These are phyloP conservation scores for Mortierella sp. DNA, from an alignment of 371 early-diverging fungal species.

Conservation along the genomic window DNA sequence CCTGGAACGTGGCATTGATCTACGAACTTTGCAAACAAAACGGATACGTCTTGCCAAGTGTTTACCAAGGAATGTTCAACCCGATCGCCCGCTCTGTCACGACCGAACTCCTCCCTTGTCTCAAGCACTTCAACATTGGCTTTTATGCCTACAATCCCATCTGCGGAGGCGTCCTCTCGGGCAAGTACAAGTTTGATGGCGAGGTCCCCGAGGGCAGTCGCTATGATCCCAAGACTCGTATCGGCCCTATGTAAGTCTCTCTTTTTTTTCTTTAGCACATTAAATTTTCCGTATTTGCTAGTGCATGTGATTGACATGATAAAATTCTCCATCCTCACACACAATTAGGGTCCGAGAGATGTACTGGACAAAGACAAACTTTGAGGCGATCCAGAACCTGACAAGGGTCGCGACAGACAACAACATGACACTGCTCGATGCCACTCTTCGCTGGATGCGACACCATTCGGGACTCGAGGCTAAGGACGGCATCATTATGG, in stretches of 20 bases:
- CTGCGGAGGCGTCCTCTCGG: constrained; percentile 65
- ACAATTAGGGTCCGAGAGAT: constrained; percentile 59
- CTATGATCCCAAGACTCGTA: constrained; percentile 23
- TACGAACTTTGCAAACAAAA: constrained; percentile 58
- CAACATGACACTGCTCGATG: constrained; percentile 59
- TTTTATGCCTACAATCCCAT: constrained; percentile 72
- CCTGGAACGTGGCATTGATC: constrained; percentile 63
- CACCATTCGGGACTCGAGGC: constrained; percentile 69
- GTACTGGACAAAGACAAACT: constrained; percentile 68
- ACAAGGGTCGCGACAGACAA: constrained; percentile 50
- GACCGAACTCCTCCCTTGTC: constrained; percentile 19
- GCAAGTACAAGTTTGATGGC: constrained; percentile 51
- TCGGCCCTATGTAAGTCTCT: constrained; percentile 54
- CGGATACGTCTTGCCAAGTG: constrained; percentile 59
- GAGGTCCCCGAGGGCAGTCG: background rate
- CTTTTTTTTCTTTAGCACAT: background rate
- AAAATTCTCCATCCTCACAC: background rate
- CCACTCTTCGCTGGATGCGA: constrained; percentile 70
- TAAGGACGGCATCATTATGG: constrained; percentile 66
- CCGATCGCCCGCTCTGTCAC: constrained; percentile 62
- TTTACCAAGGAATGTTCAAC: constrained; percentile 66
- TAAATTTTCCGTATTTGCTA: background rate
- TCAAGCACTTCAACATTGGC: constrained; percentile 21
- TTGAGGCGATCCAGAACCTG: constrained; percentile 61
- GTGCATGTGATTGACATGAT: too few species aligned